Evolutionary conservation across 768 basidiomycete species (phyloP).

Genomic region (Suillus fuscotomentosus): DNA sequence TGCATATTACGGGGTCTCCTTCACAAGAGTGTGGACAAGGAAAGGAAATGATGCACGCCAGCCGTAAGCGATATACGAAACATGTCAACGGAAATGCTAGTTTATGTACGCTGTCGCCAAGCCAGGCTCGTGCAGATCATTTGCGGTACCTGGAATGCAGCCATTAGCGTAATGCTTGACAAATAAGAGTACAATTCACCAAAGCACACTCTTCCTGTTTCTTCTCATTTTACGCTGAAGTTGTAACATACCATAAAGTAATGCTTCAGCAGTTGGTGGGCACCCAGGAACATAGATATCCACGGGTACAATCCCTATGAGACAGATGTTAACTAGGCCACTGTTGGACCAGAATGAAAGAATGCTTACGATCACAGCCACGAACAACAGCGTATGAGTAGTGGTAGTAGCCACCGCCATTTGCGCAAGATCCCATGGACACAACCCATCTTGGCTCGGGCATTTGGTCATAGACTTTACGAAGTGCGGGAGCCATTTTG

Average conservation of each 20-base stretch:
- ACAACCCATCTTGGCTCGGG: conserved; percentile 99
- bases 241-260: conserved; percentile 95
- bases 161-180: not conserved
- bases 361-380: conserved; percentile 86
- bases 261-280: conserved; percentile 93
- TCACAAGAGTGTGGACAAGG: not conserved
- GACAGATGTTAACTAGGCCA: not conserved
- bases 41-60: not conserved
- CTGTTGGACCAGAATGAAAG: conserved; percentile 1
- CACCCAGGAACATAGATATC: conserved; percentile 98
- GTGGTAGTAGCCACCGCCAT: conserved; percentile 96
- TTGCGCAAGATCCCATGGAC: conserved; percentile 99
- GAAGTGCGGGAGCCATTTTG: conserved; percentile 98
- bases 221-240: conserved; percentile 95
- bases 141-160: conserved; percentile 51
- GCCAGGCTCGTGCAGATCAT: conserved; percentile 24
- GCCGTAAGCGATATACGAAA: not conserved
- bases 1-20: not conserved
- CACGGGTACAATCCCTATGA: conserved; percentile 88
- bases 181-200: conserved; percentile 45
- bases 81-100: not conserved
- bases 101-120: conserved; percentile 28
- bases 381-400: conserved; percentile 99
- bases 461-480: conserved; percentile 99
- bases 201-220: conserved; percentile 82